Conservation (phyloP, 179 eudicot genomes). For the Gypsophila paniculata region DNA sequence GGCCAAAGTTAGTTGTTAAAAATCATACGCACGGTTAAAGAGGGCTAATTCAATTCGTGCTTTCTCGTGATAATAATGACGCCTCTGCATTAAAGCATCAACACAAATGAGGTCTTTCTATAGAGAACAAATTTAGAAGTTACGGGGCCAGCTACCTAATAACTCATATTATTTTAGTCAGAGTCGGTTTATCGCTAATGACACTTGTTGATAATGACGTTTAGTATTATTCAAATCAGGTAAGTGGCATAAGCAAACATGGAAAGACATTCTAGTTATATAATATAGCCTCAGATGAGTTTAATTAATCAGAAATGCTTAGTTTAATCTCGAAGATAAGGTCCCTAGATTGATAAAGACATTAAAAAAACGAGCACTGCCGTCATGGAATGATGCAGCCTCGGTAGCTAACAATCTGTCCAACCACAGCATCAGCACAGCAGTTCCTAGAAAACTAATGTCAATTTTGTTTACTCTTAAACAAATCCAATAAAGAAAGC, state of each 20-base stretch:
- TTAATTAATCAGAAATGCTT: conserved; percentile 17
- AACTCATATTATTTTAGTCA: conserved; percentile 20
- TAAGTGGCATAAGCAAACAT: conserved; percentile 18
- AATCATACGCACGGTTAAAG: conserved; percentile 12
- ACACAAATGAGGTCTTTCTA: conserved; percentile 10
- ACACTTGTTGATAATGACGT: conserved; percentile 18
- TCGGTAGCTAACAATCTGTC: conserved; percentile 10
- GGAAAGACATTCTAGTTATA: background rate
- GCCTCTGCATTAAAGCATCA: conserved; percentile 6
- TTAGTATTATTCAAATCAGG: conserved; percentile 15
- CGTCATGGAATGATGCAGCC: conserved; percentile 19
- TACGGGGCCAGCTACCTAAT: conserved; percentile 24
- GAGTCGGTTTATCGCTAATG: conserved; percentile 26
- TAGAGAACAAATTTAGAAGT: conserved; percentile 27
- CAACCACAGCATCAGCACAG: conserved; percentile 14
- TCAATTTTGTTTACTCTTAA: conserved; percentile 12
- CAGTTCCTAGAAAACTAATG: conserved; percentile 10
- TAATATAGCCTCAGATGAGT: conserved; percentile 14
- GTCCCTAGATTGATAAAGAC: conserved; percentile 8
- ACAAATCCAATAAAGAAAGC: conserved; percentile 14
- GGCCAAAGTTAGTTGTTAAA: conserved; percentile 7
- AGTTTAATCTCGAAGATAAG: conserved; percentile 23
- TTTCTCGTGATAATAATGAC: conserved; percentile 16
- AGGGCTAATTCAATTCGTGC: conserved; percentile 4
- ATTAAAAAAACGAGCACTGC: conserved; percentile 13